phyloP scores from a whole-genome alignment of 2,329 filamentous ascomycete species.

The Triangularia setosa region DNA sequence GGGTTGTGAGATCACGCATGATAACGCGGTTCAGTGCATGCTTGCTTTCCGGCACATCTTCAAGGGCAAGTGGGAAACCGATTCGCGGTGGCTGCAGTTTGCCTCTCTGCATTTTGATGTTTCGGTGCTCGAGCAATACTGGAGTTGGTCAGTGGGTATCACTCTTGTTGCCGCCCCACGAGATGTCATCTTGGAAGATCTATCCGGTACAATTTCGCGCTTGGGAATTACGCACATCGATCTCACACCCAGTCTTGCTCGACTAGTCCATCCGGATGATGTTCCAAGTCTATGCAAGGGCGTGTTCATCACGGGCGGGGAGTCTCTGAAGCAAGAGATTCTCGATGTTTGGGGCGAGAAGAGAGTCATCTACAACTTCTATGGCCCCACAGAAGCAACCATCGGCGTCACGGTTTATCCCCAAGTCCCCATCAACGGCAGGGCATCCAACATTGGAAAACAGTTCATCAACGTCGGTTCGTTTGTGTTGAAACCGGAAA shows the following conservation, averaged over 20 bases:
- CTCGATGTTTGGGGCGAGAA: slow-evolving; percentile 78
- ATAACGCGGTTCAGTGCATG: slow-evolving; percentile 86
- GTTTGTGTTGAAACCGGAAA: slow-evolving; percentile 68
- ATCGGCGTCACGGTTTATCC: slow-evolving; percentile 89
- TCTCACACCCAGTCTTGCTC: slow-evolving; percentile 81
- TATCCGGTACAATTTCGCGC: slow-evolving; percentile 66
- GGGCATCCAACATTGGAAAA: slow-evolving; percentile 81
- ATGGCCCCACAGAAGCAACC: slow-evolving; percentile 88
- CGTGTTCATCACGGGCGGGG: slow-evolving; percentile 90
- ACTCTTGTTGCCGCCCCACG: slow-evolving; percentile 76
- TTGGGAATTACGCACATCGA: slow-evolving; percentile 86
- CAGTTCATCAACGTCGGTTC: slow-evolving; percentile 87
- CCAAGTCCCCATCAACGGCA: slow-evolving; percentile 72
- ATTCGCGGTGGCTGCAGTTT: slow-evolving; percentile 85
- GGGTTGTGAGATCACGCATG: slow-evolving; percentile 82
- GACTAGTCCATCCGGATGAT: slow-evolving; percentile 72
- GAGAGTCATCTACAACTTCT: slow-evolving; percentile 83
- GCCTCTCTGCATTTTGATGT: slow-evolving; percentile 95
- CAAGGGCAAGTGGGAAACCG: slow-evolving; percentile 63
- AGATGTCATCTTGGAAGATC: slow-evolving; percentile 80
- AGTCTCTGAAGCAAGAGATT: slow-evolving; percentile 84
- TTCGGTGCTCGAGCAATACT: slow-evolving; percentile 88
- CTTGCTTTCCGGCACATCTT: slow-evolving; percentile 81
- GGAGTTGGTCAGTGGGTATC: slow-evolving; percentile 90
- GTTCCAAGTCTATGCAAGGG: slow-evolving; percentile 75